phyloP scores from a whole-genome alignment of 176 grass and related monocot species.

The Olyra latifolia region DNA sequence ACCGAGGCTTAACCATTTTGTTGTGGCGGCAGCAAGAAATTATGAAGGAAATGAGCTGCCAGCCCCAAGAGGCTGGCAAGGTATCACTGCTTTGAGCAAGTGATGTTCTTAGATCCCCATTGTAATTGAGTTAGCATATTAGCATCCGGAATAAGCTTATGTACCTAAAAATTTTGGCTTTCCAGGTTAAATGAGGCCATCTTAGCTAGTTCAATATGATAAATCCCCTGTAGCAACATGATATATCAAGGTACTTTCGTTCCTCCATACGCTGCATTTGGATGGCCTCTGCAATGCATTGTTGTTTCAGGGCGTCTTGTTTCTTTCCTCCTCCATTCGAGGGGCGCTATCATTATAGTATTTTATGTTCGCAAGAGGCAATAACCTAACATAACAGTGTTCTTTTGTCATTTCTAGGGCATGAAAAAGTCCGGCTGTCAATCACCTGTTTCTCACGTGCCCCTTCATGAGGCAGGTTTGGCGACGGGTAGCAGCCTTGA shows the following conservation, averaged over 20 bases:
- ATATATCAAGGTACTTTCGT: constrained; percentile 2
- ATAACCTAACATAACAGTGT: too few relatives aligned
- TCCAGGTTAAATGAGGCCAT: constrained; percentile 31
- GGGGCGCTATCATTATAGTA: too few relatives aligned
- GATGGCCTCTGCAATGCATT: neutral
- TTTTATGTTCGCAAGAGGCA: too few relatives aligned
- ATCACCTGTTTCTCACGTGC: too few relatives aligned
- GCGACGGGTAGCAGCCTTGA: too few relatives aligned
- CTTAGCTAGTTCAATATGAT: constrained; percentile 24
- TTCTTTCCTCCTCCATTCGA: too few relatives aligned
- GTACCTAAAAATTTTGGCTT: constrained; percentile 30
- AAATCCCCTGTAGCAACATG: neutral
- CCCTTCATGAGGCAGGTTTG: too few relatives aligned
- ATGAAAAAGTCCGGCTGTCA: too few relatives aligned
- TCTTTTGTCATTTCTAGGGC: too few relatives aligned
- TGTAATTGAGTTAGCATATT: constrained; percentile 45
- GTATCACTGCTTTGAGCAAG: constrained; percentile 7
- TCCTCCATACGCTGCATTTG: neutral
- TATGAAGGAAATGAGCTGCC: neutral
- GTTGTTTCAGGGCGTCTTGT: neutral
- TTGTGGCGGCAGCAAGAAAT: constrained; percentile 25
- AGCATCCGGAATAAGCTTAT: constrained; percentile 29
- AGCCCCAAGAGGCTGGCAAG: constrained; percentile 20
- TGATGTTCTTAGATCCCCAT: constrained; percentile 3
- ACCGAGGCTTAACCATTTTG: constrained; percentile 39